phyloP scores from a whole-genome alignment of 345 rosid genomes.

The Eucalyptus microcorys region DNA sequence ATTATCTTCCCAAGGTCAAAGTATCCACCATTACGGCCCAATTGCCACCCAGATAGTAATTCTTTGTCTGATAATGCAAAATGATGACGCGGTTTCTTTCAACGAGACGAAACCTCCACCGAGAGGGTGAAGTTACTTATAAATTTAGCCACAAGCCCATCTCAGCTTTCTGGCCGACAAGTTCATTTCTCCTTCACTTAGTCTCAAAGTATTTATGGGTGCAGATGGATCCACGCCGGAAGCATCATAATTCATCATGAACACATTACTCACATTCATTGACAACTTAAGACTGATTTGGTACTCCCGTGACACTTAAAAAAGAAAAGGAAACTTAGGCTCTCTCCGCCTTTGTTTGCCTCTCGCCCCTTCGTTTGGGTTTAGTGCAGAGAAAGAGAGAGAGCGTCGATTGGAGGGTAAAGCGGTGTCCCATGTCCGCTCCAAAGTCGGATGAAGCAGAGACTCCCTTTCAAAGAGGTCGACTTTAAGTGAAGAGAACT shows the following conservation, averaged over 20 bases:
- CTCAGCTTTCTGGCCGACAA: not conserved
- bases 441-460: not conserved
- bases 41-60: not conserved
- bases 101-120: not conserved
- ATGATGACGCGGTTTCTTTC: not conserved
- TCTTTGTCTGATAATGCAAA: not conserved
- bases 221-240: not conserved
- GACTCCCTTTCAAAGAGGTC: rapidly evolving
- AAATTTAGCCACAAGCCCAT: not conserved
- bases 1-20: not conserved
- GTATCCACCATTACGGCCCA: not conserved
- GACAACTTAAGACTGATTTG: not conserved
- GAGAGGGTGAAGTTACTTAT: not conserved
- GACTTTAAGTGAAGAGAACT: not conserved
- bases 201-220: not conserved
- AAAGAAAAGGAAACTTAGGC: not conserved
- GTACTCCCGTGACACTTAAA: not conserved
- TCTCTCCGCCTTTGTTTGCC: not conserved
- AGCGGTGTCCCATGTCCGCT: not conserved
- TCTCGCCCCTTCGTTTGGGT: not conserved
- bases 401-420: not conserved
- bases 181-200: not conserved
- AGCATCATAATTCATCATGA: not conserved
- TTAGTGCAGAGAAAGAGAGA: not conserved
- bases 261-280: not conserved